Conservation (phyloP, 805 yeast species). For the Kregervanrija delftensis region DNA sequence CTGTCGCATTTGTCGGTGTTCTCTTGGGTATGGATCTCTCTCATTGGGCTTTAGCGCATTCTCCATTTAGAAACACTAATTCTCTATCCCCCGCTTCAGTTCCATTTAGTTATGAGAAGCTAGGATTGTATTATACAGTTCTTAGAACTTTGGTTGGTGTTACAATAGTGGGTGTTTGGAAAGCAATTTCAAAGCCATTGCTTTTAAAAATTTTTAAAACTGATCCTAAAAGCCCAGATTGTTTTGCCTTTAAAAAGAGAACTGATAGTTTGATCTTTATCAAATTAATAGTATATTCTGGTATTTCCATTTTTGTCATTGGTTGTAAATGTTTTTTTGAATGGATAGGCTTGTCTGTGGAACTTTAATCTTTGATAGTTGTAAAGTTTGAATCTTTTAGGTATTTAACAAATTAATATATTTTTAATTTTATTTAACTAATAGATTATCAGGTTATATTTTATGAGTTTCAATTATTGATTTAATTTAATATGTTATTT, state of each 20-base stretch:
- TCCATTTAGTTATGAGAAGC: conserved; percentile 33
- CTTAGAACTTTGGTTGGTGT: conserved; percentile 60
- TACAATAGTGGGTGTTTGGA: conserved; percentile 61
- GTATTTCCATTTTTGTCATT: conserved; percentile 56
- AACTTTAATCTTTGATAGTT: too few relatives aligned
- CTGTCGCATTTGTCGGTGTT: conserved; percentile 89
- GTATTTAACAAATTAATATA: too few relatives aligned
- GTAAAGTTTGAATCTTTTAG: too few relatives aligned
- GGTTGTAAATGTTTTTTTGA: conserved; percentile 14
- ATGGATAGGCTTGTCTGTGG: conserved; percentile 9
- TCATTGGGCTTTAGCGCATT: conserved; percentile 39
- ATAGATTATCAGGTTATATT: too few relatives aligned
- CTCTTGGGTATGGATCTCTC: conserved; percentile 67
- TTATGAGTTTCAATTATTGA: too few relatives aligned
- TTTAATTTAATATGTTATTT: too few relatives aligned
- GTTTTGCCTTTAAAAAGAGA: conserved; percentile 51
- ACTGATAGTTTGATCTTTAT: conserved; percentile 75
- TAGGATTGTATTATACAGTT: conserved; percentile 36
- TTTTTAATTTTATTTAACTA: too few relatives aligned
- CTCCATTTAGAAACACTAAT: conserved; percentile 7
- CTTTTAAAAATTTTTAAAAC: conserved; percentile 47
- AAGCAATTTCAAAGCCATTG: conserved; percentile 61
- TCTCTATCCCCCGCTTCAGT: conserved; percentile 25
- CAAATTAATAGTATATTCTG: conserved; percentile 73
- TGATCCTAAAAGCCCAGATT: conserved; percentile 9